Base-by-base conservation (phyloP, 169 alveolate genomes). In the Plasmodium cynomolgi region DNA sequence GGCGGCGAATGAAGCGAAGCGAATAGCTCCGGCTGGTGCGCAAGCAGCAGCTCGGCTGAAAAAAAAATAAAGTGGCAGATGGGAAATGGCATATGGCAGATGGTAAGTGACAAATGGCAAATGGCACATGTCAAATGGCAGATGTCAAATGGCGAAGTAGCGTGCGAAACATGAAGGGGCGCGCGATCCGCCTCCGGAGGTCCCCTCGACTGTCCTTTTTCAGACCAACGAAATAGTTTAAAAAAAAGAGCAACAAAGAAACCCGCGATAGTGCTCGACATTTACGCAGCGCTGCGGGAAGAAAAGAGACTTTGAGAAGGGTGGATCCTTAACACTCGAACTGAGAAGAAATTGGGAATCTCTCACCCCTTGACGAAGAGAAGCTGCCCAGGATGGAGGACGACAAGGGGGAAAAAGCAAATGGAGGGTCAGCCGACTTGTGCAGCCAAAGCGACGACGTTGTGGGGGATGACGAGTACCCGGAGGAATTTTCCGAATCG, bases 391-490 rank as follows among this genome's bases (percentile, higher is more conserved):
- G 62, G 62, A 44, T 0, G 56, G 37, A 68, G n/a, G 9, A 68
- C 77, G 77, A 20, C 41, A 33, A 11, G 15, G 37, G 37, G 34
- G n/a, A 68, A 23, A 11, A 68, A 7, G 33, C 39, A 8, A 68
- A 23, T 23, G 62, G 37, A 68, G 4, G 15, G 77, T 9, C 37
- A 68, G n/a, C n/a, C 17, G 37, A 68, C 8, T 50, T n/a, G n/a
- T 13, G 34, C 41, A 20, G 31, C 84, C 47, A 84, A 31, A 50
- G 33, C 26, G 93, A 85, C 2, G 77, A 85, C 56, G 86, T 85
- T 13, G 93, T 85, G 3, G 93, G 93, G 44, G 93, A 85, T 50
- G 85, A 77, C 20, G 93, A 85, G 26, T 85, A 85, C 74, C 85
- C 80, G 11, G 85, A 85, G 20, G 93, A 85, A 26, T 85, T 85